A percentile compares a stretch with the other conserved stretches of the same genome.
These are phyloP conservation scores for Cutaneotrichosporon sp. DNA, from an alignment of 1,284 basidiomycete genomes.

Conservation along the genomic window DNA sequence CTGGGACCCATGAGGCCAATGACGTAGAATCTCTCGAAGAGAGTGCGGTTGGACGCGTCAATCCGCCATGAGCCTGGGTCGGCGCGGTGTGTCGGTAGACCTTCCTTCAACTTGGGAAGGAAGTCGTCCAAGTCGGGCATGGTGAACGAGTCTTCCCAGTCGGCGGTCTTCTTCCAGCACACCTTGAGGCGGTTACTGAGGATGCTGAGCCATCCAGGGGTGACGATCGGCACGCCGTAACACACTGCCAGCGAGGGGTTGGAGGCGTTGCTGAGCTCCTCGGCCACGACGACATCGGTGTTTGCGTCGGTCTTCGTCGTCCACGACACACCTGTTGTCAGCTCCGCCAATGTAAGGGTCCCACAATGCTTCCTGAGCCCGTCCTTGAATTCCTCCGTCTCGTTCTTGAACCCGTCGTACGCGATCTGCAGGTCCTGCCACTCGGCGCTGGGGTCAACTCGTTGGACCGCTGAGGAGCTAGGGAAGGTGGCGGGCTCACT, in stretches of 20 bases:
- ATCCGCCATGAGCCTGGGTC: conserved; percentile 31
- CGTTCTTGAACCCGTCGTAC: conserved; percentile 40
- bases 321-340: conserved; percentile 34
- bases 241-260: conserved; percentile 37
- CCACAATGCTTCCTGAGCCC: conserved; percentile 33
- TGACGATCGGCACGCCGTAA: conserved; percentile 40
- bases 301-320: conserved; percentile 16
- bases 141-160: conserved; percentile 40
- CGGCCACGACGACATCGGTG: conserved; percentile 31
- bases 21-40: conserved; percentile 39
- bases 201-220: conserved; percentile 32
- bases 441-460: conserved; percentile 17
- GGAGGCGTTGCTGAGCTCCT: conserved; percentile 18
- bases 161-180: conserved; percentile 45
- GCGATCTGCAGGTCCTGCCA: conserved; percentile 22
- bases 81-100: conserved; percentile 1
- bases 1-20: conserved; percentile 28
- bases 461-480: neutral
- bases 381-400: conserved; percentile 26
- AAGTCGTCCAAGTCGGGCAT: conserved; percentile 34
- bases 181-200: conserved; percentile 26
- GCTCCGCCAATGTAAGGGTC: neutral
- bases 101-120: conserved; percentile 24
- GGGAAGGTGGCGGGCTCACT: conserved; percentile 23
- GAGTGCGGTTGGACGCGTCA: conserved; percentile 24